Conservation (phyloP, 148 eudicot genomes). For the Pouteria glomerata region DNA sequence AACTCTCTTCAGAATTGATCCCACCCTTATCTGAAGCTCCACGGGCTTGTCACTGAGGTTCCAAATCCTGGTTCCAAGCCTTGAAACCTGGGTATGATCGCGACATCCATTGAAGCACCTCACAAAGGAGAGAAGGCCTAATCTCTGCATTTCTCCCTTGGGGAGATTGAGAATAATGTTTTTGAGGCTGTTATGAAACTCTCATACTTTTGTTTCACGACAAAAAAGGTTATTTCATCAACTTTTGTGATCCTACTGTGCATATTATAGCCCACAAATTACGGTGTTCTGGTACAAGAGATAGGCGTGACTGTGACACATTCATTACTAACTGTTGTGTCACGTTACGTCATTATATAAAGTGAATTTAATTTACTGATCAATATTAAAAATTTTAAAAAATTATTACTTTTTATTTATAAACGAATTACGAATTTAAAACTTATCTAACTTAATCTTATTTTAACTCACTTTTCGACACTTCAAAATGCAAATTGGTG, state of each 20-base stretch:
- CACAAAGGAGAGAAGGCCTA: slow-evolving; percentile 37
- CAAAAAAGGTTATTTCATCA: slow-evolving; percentile 1
- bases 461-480: too few species aligned
- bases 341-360: too few species aligned
- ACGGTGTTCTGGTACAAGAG: too few species aligned
- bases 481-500: too few species aligned
- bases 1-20: slow-evolving; percentile 59
- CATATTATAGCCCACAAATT: background rate
- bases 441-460: too few species aligned
- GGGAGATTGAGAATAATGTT: background rate
- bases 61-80: slow-evolving; percentile 53
- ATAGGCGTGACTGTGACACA: too few species aligned
- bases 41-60: slow-evolving; percentile 64
- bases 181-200: background rate
- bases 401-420: too few species aligned
- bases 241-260: slow-evolving; percentile 5
- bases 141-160: slow-evolving; percentile 25
- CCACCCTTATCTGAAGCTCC: slow-evolving; percentile 80
- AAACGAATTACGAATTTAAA: too few species aligned
- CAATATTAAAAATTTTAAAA: too few species aligned
- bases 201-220: background rate
- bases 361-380: too few species aligned
- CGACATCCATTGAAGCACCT: slow-evolving; percentile 57
- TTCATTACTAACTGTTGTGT: too few species aligned
- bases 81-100: slow-evolving; percentile 37